Evolutionary conservation across 2,329 filamentous ascomycete genomes (phyloP), one percentile per base, ranked within the genome.

Genomic region (Diaporthe ilicicola): DNA sequence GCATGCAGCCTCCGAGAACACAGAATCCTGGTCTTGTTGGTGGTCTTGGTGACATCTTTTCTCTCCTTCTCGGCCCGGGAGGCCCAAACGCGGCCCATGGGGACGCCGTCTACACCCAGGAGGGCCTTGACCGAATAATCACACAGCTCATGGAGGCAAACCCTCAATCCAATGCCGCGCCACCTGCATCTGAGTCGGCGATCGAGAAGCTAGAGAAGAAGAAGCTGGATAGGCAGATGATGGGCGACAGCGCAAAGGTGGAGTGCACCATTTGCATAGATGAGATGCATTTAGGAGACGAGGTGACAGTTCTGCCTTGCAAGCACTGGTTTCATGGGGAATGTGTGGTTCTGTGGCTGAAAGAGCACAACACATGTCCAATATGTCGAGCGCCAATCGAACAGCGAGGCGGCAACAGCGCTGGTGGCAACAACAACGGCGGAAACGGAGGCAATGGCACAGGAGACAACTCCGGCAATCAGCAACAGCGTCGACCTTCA

Each of bases 251-350:
- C 67, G 88, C 87, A 8, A 93, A 92, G 70, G 92, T 90, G 51
- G 95, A 98, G 78, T 99, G 96, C 80, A 95, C 93, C 44, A 97
- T 99, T 71, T 99, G 96, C 81, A 97, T 98, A 84, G 94, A 98
- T 69, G 89, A 93, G 34, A 91, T 97, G 73, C 86, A 89, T 32
- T 78, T 93, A 44, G 92, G 90, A 13, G 90, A 93, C 37, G 90
- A 93, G 78, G 93, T 95, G 6, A 89, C 93, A 0, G 87, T 91
- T 55, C 82, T 99, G 64, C 94, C 94, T 0, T 99, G 96, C 82
- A 92, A 90, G 71, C 96, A 99, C 78, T 97, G 94, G 94, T 98
- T 97, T 79, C 95, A 98, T 77, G 91, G 91, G 70, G 85, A 89
- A 32, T 98, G 95, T 76, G 93, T 96, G 42, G 87, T 90, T 29